Evolutionary conservation across 164 flowering plant species (phyloP).

Genomic region (Brasenia schreberi): DNA sequence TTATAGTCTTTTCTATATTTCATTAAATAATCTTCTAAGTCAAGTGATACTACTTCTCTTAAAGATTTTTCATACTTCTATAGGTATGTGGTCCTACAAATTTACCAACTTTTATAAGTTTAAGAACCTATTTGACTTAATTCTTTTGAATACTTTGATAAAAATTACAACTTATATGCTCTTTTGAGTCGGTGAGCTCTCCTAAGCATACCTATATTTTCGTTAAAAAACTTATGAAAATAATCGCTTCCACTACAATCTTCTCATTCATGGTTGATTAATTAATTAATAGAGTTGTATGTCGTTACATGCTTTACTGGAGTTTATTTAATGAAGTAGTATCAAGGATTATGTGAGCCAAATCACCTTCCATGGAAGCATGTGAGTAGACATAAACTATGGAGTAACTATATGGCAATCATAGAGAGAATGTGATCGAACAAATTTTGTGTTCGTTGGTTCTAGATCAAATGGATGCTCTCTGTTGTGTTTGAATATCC

Average conservation of each 20-base stretch:
- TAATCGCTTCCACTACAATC: neutral
- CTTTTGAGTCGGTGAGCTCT: too few relatives aligned
- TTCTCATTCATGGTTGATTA: neutral
- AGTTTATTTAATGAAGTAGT: neutral
- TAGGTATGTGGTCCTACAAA: too few relatives aligned
- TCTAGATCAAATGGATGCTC: slow-evolving; percentile 53
- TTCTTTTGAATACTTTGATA: too few relatives aligned
- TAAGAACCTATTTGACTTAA: slow-evolving; percentile 48
- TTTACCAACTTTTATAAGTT: slow-evolving; percentile 37
- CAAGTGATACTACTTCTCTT: too few relatives aligned
- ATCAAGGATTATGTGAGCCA: neutral
- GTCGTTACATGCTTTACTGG: neutral
- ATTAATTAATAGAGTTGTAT: too few relatives aligned
- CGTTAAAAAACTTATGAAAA: neutral
- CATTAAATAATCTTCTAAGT: too few relatives aligned
- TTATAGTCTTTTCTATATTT: too few relatives aligned
- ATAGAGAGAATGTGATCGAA: slow-evolving; percentile 31
- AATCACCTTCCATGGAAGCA: neutral
- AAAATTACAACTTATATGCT: too few relatives aligned
- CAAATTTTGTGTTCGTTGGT: slow-evolving; percentile 52
- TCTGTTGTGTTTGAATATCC: slow-evolving; percentile 67
- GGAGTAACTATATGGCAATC: neutral
- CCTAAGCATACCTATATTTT: too few relatives aligned
- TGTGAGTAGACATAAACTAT: neutral
- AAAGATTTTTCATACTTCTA: too few relatives aligned